phyloP scores from a whole-genome alignment of 1,139 yeast genomes.

The Yamadazyma oceani region DNA sequence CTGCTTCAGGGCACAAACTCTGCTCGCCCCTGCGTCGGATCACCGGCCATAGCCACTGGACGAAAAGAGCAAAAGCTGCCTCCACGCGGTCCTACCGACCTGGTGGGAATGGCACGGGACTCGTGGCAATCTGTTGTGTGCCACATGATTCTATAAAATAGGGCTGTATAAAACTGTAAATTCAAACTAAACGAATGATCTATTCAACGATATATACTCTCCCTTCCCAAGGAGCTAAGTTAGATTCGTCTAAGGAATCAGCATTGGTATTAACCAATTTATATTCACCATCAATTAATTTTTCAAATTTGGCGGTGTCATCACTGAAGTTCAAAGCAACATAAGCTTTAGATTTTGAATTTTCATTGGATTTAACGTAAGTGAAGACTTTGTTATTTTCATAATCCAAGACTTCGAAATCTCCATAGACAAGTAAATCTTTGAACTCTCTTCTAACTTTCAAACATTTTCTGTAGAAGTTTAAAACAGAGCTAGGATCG shows the following conservation, averaged over 20 bases:
- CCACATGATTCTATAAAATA: too few species aligned
- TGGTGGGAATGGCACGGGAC: too few species aligned
- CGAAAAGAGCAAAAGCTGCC: too few species aligned
- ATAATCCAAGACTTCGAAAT: constrained; percentile 42
- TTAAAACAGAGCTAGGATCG: constrained; percentile 48
- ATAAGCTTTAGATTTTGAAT: constrained; percentile 26
- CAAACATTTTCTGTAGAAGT: constrained; percentile 47
- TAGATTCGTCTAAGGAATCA: constrained; percentile 18
- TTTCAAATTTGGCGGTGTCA: constrained; percentile 29
- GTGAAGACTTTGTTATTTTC: constrained; percentile 13
- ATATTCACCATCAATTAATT: constrained; percentile 26
- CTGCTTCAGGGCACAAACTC: too few species aligned
- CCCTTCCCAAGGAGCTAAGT: constrained; percentile 40
- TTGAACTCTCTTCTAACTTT: constrained; percentile 44
- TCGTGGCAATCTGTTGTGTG: too few species aligned
- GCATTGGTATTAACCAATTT: constrained; percentile 30
- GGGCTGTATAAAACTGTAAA: too few species aligned
- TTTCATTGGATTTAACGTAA: constrained; percentile 9
- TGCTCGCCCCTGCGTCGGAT: too few species aligned
- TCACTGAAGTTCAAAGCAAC: constrained; percentile 48
- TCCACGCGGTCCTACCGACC: too few species aligned
- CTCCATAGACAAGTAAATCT: constrained; percentile 49
- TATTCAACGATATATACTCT: constrained; percentile 26
- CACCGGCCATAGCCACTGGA: too few species aligned
- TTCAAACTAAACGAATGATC: not conserved